These are phyloP conservation scores for Calonectria montana DNA, from an alignment of 2,329 filamentous ascomycete species.

Conservation along the genomic window DNA sequence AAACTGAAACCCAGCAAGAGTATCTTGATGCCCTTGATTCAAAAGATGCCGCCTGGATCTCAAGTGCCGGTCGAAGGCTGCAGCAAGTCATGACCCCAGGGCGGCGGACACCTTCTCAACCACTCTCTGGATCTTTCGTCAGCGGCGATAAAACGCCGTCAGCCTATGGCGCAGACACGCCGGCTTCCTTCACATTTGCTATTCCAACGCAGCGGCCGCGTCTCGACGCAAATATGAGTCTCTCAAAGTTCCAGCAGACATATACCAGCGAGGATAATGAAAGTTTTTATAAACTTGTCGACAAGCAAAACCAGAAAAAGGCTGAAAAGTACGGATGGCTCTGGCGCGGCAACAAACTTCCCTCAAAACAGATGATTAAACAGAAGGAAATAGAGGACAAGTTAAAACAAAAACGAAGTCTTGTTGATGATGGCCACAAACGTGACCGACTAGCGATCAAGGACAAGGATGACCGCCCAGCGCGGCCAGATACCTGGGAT, in stretches of 20 bases:
- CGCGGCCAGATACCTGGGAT: slow-evolving; percentile 82
- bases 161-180: slow-evolving; percentile 79
- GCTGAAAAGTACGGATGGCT: slow-evolving; percentile 91
- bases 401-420: slow-evolving; percentile 57
- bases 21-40: slow-evolving; percentile 93
- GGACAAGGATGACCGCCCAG: slow-evolving; percentile 77
- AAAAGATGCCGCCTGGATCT: slow-evolving; percentile 86
- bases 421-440: slow-evolving; percentile 68
- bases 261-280: slow-evolving; percentile 99
- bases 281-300: slow-evolving; percentile 91
- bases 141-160: slow-evolving; percentile 68
- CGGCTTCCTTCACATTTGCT: slow-evolving; percentile 65
- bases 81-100: slow-evolving; percentile 86
- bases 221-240: slow-evolving; percentile 81
- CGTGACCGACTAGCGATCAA: slow-evolving; percentile 72
- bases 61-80: slow-evolving; percentile 78
- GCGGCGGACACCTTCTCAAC: slow-evolving; percentile 48
- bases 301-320: slow-evolving; percentile 87
- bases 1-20: slow-evolving; percentile 88
- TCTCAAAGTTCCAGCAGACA: slow-evolving; percentile 87
- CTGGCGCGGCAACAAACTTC: slow-evolving; percentile 89
- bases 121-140: slow-evolving; percentile 35
- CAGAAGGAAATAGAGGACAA: slow-evolving; percentile 71
- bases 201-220: slow-evolving; percentile 55
- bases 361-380: slow-evolving; percentile 79